Evolutionary conservation across 2,329 filamentous ascomycete species (phyloP).

Genomic region (Myotisia sp.): DNA sequence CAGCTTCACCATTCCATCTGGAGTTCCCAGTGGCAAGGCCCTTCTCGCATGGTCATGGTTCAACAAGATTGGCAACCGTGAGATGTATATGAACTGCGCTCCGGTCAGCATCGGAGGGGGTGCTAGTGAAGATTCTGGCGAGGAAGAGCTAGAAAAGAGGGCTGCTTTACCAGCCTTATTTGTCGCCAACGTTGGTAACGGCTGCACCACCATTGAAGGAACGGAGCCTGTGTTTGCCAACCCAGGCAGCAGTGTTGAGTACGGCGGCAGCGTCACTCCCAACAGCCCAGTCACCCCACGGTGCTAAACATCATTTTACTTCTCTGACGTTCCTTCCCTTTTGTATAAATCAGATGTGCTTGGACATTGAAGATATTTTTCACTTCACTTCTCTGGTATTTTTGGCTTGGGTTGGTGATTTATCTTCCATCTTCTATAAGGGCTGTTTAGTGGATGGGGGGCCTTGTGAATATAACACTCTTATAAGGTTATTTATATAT

Average conservation of each 20-base stretch:
- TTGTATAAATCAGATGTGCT: slow-evolving; percentile 2
- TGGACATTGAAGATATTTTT: too few species aligned
- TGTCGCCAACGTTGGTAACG: slow-evolving; percentile 9
- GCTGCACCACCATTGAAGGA: slow-evolving; percentile 6
- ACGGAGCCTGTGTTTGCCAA: slow-evolving; percentile 7
- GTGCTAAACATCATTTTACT: slow-evolving; percentile 1
- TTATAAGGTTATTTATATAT: too few species aligned
- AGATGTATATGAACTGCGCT: slow-evolving; percentile 70
- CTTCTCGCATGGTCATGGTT: slow-evolving; percentile 67
- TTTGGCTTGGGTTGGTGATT: too few species aligned
- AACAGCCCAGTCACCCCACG: neutral
- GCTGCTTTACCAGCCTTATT: slow-evolving; percentile 7
- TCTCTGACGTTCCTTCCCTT: neutral
- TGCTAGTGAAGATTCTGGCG: neutral
- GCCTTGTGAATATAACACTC: too few species aligned
- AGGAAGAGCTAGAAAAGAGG: too few species aligned
- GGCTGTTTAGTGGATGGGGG: too few species aligned
- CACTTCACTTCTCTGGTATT: too few species aligned
- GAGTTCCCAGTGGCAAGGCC: slow-evolving; percentile 46
- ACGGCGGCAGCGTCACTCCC: neutral
- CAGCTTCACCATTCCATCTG: slow-evolving; percentile 51
- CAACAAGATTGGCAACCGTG: slow-evolving; percentile 40
- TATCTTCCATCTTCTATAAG: too few species aligned
- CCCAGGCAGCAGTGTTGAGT: slow-evolving; percentile 5
- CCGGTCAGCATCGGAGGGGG: slow-evolving; percentile 44